Evolutionary conservation across 2,329 filamentous ascomycete genomes (phyloP).

Genomic region (Phoma herbarum): DNA sequence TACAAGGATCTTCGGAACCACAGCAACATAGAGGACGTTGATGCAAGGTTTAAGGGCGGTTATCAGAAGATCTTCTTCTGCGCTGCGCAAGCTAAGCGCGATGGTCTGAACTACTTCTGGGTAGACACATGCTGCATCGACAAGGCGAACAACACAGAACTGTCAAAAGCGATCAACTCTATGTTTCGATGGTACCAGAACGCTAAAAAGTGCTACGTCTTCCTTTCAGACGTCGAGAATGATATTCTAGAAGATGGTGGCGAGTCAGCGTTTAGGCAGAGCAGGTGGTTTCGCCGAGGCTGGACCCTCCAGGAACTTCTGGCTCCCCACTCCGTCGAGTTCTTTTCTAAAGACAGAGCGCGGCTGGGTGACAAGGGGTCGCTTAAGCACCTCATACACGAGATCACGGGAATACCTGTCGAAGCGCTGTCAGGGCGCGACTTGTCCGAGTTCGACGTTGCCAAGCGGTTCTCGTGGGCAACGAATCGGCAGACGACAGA

Average conservation of each 20-base stretch:
- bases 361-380: conserved; percentile 21
- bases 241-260: neutral
- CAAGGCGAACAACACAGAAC: conserved; percentile 4
- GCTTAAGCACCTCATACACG: conserved; percentile 5
- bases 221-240: neutral
- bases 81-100: neutral
- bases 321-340: conserved; percentile 27
- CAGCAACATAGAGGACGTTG: neutral
- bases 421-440: conserved; percentile 12
- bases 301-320: conserved; percentile 30
- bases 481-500: conserved; percentile 23
- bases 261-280: neutral
- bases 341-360: conserved; percentile 24
- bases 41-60: neutral
- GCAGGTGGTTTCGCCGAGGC: conserved; percentile 17
- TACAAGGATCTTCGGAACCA: conserved; percentile 3
- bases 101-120: neutral
- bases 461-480: conserved; percentile 27
- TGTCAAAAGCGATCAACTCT: conserved; percentile 2
- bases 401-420: conserved; percentile 17
- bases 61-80: conserved; percentile 5
- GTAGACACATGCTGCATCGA: conserved; percentile 7
- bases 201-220: conserved; percentile 1
- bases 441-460: conserved; percentile 23
- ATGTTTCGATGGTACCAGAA: conserved; percentile 5